Base-by-base conservation (phyloP, 768 basidiomycete species). In the Cyclocybe aegerita region DNA sequence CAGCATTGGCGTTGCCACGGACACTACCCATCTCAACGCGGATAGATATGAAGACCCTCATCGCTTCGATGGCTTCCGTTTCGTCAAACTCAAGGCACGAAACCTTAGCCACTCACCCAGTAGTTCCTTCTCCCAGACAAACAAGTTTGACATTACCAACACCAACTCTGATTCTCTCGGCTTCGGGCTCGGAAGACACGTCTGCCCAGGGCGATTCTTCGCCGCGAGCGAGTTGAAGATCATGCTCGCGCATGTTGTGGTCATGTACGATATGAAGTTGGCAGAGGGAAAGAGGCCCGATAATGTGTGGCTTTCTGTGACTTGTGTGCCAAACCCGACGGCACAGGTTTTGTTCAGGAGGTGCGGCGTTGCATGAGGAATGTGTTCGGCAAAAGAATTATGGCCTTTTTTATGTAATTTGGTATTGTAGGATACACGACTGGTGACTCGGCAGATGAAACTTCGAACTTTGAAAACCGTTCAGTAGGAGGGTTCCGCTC, bases 61-160 rank as follows among this genome's bases (percentile, higher is more conserved):
- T 0, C 49, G 48, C 4, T 77, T 85, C 53, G 68, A 80, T 34
- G 75, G 75, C 0, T 81, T 78, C 61, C 75, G 82, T 2, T 83
- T 79, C 54, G 62, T 68, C 0, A 55, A 58, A 11, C 54, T 60
- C 51, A 49, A 60, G 53, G 57, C 14, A 49, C 12, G 15, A 36
- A 39, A 43, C 56, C 65, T 34, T 56, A 67, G 32, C 61, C 56
- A 57, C 45, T 34, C 44, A 23, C 31, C 35, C 4, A 50, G 5
- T 5, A 5, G 23, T 3, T 1, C 1, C 5, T 5, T 23, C 23
- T 23, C 23, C 23, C 23, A 23, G 5, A 5, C 23, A 1, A 23
- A 2, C 23, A 23, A 23, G 23, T 23, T 23, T 5, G 1, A 23
- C 23, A 5, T 5, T 59, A 52, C 57, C 60, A 5, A 57, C 59